phyloP scores from a whole-genome alignment of 2,329 filamentous ascomycete species.

The Kalaharituber pfeilii region DNA sequence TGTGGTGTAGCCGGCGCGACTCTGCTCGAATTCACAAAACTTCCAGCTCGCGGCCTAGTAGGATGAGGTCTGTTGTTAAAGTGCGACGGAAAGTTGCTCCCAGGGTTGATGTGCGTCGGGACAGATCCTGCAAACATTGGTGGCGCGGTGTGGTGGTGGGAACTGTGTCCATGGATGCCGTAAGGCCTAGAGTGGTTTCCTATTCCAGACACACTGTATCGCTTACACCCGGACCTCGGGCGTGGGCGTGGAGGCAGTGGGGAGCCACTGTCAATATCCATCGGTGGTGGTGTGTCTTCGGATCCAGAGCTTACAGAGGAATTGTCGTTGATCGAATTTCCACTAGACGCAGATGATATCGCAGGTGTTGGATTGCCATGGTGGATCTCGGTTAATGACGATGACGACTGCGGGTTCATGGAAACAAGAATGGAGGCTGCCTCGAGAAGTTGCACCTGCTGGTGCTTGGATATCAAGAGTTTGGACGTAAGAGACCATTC shows the following conservation, averaged over 20 bases:
- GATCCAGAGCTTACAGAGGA: conserved; percentile 72
- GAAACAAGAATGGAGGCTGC: conserved; percentile 87
- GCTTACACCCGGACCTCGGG: conserved; percentile 27
- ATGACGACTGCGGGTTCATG: conserved; percentile 59
- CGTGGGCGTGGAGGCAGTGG: conserved; percentile 29
- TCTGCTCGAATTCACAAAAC: conserved; percentile 16
- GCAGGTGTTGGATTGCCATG: background rate
- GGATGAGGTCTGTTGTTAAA: conserved; percentile 9
- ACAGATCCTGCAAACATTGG: conserved; percentile 38
- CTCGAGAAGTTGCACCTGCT: conserved; percentile 94
- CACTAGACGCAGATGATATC: conserved; percentile 30
- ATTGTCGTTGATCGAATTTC: conserved; percentile 29
- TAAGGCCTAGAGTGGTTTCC: conserved; percentile 44
- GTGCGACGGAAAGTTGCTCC: background rate
- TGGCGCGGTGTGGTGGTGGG: conserved; percentile 45
- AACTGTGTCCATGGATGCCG: conserved; percentile 48
- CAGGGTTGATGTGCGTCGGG: conserved; percentile 22
- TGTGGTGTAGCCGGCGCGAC: conserved; percentile 22
- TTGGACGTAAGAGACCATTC: conserved; percentile 97
- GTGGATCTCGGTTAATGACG: conserved; percentile 37
- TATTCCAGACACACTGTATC: background rate
- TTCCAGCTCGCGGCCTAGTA: conserved; percentile 20
- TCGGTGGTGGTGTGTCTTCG: conserved; percentile 74
- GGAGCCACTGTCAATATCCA: conserved; percentile 35
- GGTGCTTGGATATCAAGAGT: conserved; percentile 95